Percentiles rank a stretch among this genome's conserved stretches.
Conservation (phyloP, 192 early-diverging fungal genomes). For the Phycomyces blakesleeanus region DNA sequence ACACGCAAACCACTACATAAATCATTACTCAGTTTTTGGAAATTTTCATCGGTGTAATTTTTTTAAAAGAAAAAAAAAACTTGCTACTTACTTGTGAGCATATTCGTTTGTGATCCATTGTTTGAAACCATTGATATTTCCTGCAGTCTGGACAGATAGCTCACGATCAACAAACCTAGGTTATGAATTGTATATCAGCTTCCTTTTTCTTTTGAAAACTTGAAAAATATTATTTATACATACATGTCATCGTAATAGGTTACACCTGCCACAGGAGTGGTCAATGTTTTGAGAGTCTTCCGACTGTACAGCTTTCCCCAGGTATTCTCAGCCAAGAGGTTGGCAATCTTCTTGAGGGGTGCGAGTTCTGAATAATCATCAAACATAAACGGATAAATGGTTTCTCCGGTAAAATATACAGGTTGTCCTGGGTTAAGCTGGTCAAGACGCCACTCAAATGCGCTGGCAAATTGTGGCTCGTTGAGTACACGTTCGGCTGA, state of each 20-base stretch:
- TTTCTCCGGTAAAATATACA: constrained; percentile 65
- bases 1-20: constrained; percentile 43
- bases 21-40: background rate
- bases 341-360: constrained; percentile 52
- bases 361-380: constrained; percentile 63
- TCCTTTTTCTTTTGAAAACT: background rate
- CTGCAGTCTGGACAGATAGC: constrained; percentile 55
- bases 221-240: background rate
- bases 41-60: background rate
- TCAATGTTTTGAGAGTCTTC: constrained; percentile 32
- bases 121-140: constrained; percentile 46
- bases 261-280: constrained; percentile 54
- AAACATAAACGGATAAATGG: constrained; percentile 70
- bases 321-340: constrained; percentile 49
- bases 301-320: constrained; percentile 58
- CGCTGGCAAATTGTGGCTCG: constrained; percentile 25
- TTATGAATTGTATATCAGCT: background rate
- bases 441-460: constrained; percentile 46
- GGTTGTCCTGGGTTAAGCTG: constrained; percentile 43
- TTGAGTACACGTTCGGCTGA: constrained; percentile 54
- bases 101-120: constrained; percentile 70
- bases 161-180: constrained; percentile 53
- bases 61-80: background rate
- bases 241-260: constrained; percentile 71
- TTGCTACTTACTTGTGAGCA: constrained; percentile 50